Base-by-base conservation (phyloP, 2,329 filamentous ascomycete species). In the Xylaria sp. region DNA sequence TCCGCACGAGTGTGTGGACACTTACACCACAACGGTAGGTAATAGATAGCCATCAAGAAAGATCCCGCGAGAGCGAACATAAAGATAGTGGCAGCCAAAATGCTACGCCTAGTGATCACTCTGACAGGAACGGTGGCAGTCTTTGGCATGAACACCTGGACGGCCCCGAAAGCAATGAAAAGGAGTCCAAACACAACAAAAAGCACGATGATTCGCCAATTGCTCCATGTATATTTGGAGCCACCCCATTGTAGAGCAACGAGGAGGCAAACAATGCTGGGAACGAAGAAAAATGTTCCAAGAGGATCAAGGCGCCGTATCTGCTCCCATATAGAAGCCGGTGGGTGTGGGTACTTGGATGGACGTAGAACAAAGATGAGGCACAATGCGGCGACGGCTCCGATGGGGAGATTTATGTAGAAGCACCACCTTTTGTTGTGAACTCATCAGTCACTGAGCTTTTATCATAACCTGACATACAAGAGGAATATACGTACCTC, bases 231-330 rank as follows among this genome's bases (percentile, higher is more conserved):
- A 64, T 84, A 72, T 3, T 63, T 66, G 10, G 71, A 72, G 2
- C 83, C 83, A 55, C 83, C 83, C 84, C 84, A 88, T 66, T 88
- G 82, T 39, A 89, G 74, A 1, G 85, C 85, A 4, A 89, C 74
- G 2, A 88, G 72, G 44, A 88, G 80, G 62, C 79, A 84, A 11
- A 86, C 76, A 46, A 86, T 78, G 37, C 79, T 78, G 0, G 85
- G 84, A 13, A 88, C 71, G 63, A 88, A 83, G 70, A 86, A 78
- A 11, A 81, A 67, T 6, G 82, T 85, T 30, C 85, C 85, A 1
- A 86, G 68, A 0, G 82, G 83, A 59, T 87, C 84, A 55, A 71
- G 61, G 0, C 81, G 78, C 63, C 76, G 74, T 55, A 84, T 68
- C 54, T 83, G 80, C 58, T 77, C 70, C 55, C 69, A 69, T 37